Base-by-base conservation (phyloP, 148 eudicot genomes). In the Euryodendron excelsum region DNA sequence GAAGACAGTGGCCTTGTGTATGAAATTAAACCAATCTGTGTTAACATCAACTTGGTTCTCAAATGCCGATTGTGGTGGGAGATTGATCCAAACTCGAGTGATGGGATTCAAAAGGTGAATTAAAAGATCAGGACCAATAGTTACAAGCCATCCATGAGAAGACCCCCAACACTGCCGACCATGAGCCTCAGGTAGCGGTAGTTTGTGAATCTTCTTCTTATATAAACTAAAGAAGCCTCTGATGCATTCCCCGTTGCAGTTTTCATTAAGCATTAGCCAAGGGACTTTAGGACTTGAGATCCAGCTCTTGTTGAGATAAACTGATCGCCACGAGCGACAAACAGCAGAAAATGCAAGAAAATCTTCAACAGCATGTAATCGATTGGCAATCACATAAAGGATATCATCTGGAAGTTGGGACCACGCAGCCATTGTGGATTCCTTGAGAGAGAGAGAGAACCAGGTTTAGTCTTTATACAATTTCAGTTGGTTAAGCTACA, bases 401-500 rank as follows among this genome's bases (percentile, higher is more conserved):
- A 77, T 28, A 69, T 77, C 80, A 50, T 77, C 50, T 45, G 74
- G 80, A 67, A 77, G 73, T 68, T 23, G 65, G 63, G 80, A 53
- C 80, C 80, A 77, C 13, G 44, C 39, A 1, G 56, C 50, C 64
- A 23, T 50, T 9, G 8, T 0, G 0, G 45, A 41, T 41, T 41
- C 7, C 45, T 41, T 41, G 45, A 41, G 45, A 41, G 45, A 41
- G 45, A 41, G 8, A 41, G 8, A 41, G 45, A 41, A 41, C 0
- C 45, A 41, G 45, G 8, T 41, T 41, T 41, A 41, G 45, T 41
- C 45, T n/a, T n/a, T 41, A 41, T 41, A 41, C 45, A 41, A 41
- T 41, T 41, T 41, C 0, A 41, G 8, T 4, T 41, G n/a, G n/a
- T n/a, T n/a, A n/a, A n/a, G n/a, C n/a, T n/a, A n/a, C 0, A 0